Base-by-base conservation (phyloP, 768 basidiomycete genomes). In the Lactarius evosmus region DNA sequence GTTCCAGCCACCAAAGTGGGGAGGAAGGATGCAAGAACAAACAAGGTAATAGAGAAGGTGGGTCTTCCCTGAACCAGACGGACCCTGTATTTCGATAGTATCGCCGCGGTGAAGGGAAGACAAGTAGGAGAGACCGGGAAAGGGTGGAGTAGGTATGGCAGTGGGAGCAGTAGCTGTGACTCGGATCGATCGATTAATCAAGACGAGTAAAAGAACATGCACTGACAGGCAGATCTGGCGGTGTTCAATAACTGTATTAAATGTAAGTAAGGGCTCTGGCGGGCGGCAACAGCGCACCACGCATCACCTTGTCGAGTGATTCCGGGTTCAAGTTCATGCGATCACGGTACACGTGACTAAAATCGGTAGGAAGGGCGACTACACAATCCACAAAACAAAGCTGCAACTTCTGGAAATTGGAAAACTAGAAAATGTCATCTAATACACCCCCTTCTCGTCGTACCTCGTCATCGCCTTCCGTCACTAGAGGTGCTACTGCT, bases 31-130 rank as follows among this genome's bases (percentile, higher is more conserved):
- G 67, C 87, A 85, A 25, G 78, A 79, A 14, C 83, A 74, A 30
- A 89, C 72, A 55, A 91, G 73, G 70, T 83, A 80, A 71, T 88
- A 88, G 30, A 92, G 74, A n/a, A 95, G 75, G 66, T 88, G 87
- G 2, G 89, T 87, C 75, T 94, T 95, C 32, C 90, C 92, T 7
- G 87, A 85, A 30, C 79, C 81, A 4, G 91, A 77, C 2, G 85
- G 82, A 2, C 92, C 92, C 74, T 92, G 87, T 25, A 95, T 78
- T 74, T 91, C 87, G 66, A 93, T 75, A 44, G 89, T 79, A 72
- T 91, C 86, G 38, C 87, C 87, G 52, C 78, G 76, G 51, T 73
- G 66, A 36, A 84, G 69, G 30, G 78, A 72, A 30, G 77, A 70
- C 66, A 71, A 60, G 50, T 54, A 52, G 7, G 46, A 56, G 27